phyloP scores from a whole-genome alignment of 1,284 basidiomycete genomes.

The Somion occarium region DNA sequence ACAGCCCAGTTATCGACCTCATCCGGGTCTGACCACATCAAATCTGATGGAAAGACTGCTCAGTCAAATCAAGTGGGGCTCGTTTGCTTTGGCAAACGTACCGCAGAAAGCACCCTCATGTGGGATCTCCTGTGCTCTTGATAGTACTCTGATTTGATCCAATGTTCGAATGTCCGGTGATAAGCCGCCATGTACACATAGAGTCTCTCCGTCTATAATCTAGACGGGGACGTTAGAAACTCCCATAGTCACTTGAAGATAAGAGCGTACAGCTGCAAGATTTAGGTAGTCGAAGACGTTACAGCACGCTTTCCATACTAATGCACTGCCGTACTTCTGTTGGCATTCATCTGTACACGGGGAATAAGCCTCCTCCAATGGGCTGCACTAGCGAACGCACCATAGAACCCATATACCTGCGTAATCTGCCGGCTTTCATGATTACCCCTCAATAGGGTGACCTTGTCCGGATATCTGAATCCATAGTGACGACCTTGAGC shows the following conservation, averaged over 20 bases:
- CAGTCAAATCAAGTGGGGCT: no score
- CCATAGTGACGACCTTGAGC: no score
- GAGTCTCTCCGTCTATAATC: constrained; percentile 90
- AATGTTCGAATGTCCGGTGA: constrained; percentile 90
- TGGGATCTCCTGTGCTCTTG: constrained; percentile 91
- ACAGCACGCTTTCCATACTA: constrained; percentile 96
- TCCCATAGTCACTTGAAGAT: no score
- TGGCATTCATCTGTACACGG: constrained; percentile 81
- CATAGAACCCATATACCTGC: constrained; percentile 97
- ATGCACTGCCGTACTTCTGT: constrained; percentile 91
- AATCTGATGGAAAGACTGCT: constrained; percentile 48
- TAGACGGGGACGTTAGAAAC: no score
- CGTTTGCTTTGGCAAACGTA: no score
- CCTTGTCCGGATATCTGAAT: constrained; percentile 90
- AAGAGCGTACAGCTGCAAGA: constrained; percentile 77
- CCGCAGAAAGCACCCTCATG: constrained; percentile 98
- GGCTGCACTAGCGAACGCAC: constrained; percentile 54
- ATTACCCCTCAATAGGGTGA: constrained; percentile 90
- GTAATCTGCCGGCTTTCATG: constrained; percentile 97
- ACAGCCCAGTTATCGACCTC: constrained; percentile 96
- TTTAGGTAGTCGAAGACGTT: constrained; percentile 94
- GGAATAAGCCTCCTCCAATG: background rate
- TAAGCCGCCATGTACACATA: constrained; percentile 92
- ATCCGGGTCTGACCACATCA: constrained; percentile 98
- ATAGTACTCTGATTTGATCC: constrained; percentile 89